Base-by-base conservation (phyloP, 305 asterid genomes). In the Fraxinus baroniana region DNA sequence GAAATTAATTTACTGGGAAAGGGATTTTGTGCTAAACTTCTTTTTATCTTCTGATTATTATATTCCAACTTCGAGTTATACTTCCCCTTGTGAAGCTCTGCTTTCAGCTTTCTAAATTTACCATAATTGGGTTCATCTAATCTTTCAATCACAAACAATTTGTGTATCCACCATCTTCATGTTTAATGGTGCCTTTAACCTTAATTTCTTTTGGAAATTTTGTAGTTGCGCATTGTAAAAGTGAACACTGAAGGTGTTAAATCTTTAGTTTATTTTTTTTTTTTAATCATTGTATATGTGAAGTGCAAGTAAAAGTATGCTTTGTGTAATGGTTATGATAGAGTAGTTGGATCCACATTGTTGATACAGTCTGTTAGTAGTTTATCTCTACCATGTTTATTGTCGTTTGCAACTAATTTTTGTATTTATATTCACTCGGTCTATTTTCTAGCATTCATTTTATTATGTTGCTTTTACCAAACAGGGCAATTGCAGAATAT, bases 401-500 rank as follows among this genome's bases (percentile, higher is more conserved):
- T 55, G 62, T 17, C 22, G 49, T 52, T 52, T 5, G 22, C 62
- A 55, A n/a, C 64, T 18, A 55, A 55, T 24, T 55, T 55, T 55
- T 24, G 0, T 55, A 55, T n/a, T 55, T 55, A 55, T 18, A n/a
- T 55, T 55, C 64, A n/a, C 64, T 5, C 9, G 52, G 17, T 41
- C 52, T 41, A 10, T 41, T 7, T n/a, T 55, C 24, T n/a, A n/a
- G 24, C 22, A 5, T 55, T 55, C 24, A 55, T 55, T 55, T n/a
- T 55, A 55, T 17, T 62, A 10, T 24, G 74, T 13, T 10, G 20
- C 8, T 10, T 32, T 32, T 52, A n/a, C 46, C 15, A 8, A 88
- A 76, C 93, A 95, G 99, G 89, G 94, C 95, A 20, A 5, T 95
- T 7, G 97, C 98, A 36, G 95, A 87, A 41, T 91, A 91, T 85